phyloP scores from a whole-genome alignment of 768 basidiomycete genomes.

The Tulasnella calospora region DNA sequence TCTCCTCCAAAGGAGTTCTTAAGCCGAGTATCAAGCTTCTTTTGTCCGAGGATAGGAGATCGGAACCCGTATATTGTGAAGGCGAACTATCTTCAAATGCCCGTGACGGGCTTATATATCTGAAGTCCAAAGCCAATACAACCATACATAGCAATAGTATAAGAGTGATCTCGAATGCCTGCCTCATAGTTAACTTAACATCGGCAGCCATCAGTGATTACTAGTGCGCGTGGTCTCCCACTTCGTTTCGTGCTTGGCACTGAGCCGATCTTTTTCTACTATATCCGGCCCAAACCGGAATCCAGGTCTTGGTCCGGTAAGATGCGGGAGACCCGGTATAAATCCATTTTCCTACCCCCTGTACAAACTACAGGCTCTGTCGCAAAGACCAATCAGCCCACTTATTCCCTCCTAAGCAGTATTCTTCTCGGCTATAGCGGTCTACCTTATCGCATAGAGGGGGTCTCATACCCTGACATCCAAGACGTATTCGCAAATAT shows the following conservation, averaged over 20 bases:
- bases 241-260: background rate
- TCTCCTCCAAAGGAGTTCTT: too few relatives aligned
- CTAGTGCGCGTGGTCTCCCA: background rate
- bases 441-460: conserved; percentile 25
- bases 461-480: conserved; percentile 30
- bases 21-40: too few relatives aligned
- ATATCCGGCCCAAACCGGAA: conserved; percentile 19
- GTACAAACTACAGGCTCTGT: too few relatives aligned
- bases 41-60: too few relatives aligned
- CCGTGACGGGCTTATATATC: too few relatives aligned
- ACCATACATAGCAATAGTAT: too few relatives aligned
- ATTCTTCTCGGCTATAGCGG: conserved; percentile 22
- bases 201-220: background rate
- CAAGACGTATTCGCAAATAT: conserved; percentile 27
- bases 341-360: too few relatives aligned
- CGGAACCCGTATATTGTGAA: too few relatives aligned
- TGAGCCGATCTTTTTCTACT: conserved; percentile 24
- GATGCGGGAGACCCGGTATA: conserved; percentile 23
- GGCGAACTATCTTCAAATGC: too few relatives aligned
- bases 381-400: too few relatives aligned
- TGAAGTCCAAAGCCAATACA: too few relatives aligned
- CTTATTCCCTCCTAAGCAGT: background rate
- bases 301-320: conserved; percentile 5
- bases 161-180: background rate
- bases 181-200: background rate